Conservation (phyloP, 352 stramenopile genomes). For the Phytopythium kandeliae region DNA sequence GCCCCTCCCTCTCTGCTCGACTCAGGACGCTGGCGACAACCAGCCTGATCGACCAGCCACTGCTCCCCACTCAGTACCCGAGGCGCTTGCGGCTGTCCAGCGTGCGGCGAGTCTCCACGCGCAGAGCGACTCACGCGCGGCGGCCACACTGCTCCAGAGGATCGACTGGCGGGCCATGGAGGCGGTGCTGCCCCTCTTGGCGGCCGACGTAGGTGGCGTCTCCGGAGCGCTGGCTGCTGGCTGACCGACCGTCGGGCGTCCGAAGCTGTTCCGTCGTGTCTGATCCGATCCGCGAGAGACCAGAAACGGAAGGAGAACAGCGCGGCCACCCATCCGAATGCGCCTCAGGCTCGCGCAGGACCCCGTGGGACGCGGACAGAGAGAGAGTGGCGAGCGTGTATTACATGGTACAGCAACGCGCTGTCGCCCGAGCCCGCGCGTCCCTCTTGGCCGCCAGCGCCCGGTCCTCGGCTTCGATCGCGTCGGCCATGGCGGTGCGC, state of each 20-base stretch:
- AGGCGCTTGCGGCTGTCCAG: conserved; percentile 22
- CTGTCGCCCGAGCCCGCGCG: conserved; percentile 7
- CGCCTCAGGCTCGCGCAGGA: no score
- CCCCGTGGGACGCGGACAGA: no score
- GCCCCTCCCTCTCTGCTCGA: not conserved
- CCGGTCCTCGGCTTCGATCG: conserved; percentile 75
- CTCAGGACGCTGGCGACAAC: not conserved
- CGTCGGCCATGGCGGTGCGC: conserved; percentile 61
- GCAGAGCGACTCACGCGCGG: conserved; percentile 9
- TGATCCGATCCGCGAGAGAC: no score
- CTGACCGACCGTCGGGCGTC: not conserved
- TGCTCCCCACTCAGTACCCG: no score
- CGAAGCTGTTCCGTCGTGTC: no score
- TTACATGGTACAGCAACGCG: conserved; percentile 36
- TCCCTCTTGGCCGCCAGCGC: conserved; percentile 38
- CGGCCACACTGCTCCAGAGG: not conserved
- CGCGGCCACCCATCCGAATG: no score
- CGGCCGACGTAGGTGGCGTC: not conserved
- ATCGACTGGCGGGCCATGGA: conserved; percentile 6
- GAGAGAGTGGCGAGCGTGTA: no score
- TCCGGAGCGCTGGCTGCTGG: not conserved
- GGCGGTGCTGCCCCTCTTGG: conserved; percentile 6
- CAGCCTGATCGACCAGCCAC: not conserved
- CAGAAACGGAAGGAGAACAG: no score
- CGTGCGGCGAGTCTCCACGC: conserved; percentile 24